Conservation (phyloP, 495 filamentous ascomycete genomes). For the Penicillium psychrofluorescens region DNA sequence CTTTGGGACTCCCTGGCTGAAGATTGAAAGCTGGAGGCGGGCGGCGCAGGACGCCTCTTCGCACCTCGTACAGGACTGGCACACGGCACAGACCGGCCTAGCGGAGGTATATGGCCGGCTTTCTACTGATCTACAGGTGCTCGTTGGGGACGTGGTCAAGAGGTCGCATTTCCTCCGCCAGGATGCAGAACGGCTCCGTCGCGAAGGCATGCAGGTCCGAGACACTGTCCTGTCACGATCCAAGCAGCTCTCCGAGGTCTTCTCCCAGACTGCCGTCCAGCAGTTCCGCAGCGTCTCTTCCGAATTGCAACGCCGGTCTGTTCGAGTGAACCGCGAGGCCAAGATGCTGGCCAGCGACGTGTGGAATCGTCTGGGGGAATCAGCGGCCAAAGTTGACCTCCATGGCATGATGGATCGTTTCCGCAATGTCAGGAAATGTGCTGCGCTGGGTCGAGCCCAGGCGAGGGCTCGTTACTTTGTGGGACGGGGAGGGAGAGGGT, state of each 20-base stretch:
- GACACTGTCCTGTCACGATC: constrained; percentile 28
- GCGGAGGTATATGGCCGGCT: constrained; percentile 36
- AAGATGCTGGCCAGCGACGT: constrained; percentile 21
- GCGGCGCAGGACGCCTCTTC: constrained; percentile 36
- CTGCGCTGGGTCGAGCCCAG: constrained; percentile 31
- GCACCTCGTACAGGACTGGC: constrained; percentile 35
- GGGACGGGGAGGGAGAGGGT: constrained; percentile 10
- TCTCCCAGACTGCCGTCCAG: constrained; percentile 29
- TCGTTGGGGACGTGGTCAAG: constrained; percentile 41
- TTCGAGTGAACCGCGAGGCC: constrained; percentile 23
- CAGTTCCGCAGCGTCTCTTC: constrained; percentile 25
- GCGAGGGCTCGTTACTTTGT: constrained; percentile 28
- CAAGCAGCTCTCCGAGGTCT: constrained; percentile 27
- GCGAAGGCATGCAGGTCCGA: constrained; percentile 16
- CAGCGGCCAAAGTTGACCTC: constrained; percentile 20
- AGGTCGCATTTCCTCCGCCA: constrained; percentile 29
- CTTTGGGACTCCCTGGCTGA: constrained; percentile 57
- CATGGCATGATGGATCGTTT: constrained; percentile 23
- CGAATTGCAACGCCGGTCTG: constrained; percentile 21
- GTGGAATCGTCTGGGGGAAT: constrained; percentile 22
- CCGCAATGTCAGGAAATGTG: constrained; percentile 21
- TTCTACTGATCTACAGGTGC: constrained; percentile 41
- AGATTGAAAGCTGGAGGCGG: constrained; percentile 49
- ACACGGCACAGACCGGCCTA: constrained; percentile 35
- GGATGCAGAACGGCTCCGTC: constrained; percentile 23